A percentile compares a stretch with the other conserved stretches of the same genome.
phyloP scores from a whole-genome alignment of 345 rosid genomes.

The Ceriops decandra region DNA sequence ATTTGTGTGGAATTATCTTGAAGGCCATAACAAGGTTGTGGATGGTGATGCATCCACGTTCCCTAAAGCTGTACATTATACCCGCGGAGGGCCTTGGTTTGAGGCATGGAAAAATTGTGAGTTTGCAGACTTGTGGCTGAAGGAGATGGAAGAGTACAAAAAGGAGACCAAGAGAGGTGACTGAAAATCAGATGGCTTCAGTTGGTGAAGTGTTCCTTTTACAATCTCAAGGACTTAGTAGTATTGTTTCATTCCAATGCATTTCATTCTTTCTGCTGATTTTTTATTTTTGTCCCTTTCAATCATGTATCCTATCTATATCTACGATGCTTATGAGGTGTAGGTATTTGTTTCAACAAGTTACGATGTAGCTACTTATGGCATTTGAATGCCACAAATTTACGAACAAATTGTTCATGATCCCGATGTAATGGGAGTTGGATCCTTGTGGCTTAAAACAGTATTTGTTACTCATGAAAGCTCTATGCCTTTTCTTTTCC shows the following conservation, averaged over 20 bases:
- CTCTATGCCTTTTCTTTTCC: neutral
- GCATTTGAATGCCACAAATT: neutral
- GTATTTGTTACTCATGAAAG: neutral
- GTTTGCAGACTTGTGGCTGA: constrained; percentile 86
- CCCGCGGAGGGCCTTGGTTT: constrained; percentile 98
- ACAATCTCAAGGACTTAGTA: neutral
- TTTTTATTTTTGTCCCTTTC: neutral
- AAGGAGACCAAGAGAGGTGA: constrained; percentile 11
- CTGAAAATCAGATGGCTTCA: neutral
- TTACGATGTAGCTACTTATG: neutral
- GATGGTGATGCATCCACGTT: constrained; percentile 52
- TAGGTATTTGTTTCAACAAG: neutral
- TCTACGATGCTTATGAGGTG: neutral
- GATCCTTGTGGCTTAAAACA: neutral
- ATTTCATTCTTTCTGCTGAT: neutral
- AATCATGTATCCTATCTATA: neutral
- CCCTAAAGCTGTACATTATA: constrained; percentile 86
- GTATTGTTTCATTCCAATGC: neutral
- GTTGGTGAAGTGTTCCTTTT: neutral
- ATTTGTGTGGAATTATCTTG: constrained; percentile 90
- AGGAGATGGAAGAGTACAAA: constrained; percentile 59
- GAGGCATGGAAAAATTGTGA: constrained; percentile 92
- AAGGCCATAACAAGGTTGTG: constrained; percentile 80
- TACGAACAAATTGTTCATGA: neutral
- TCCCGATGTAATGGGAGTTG: neutral